Conservation (phyloP, 441 rosid species). For the Erodium moschatum region DNA sequence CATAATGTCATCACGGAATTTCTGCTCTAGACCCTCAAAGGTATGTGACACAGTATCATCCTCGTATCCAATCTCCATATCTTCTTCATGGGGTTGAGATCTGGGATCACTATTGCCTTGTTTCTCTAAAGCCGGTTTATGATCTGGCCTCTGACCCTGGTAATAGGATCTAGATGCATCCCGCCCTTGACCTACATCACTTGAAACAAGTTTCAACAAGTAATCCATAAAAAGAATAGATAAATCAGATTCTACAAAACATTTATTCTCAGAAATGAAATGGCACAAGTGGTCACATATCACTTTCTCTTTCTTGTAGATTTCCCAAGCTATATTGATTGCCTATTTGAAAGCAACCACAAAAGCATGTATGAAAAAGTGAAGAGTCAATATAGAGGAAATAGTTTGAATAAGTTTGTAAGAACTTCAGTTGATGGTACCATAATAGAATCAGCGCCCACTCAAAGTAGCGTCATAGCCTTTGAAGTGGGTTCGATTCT, state of each 20-base stretch:
- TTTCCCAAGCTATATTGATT: no score
- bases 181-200: constrained; percentile 55
- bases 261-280: not conserved
- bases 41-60: constrained; percentile 34
- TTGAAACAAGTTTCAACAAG: not conserved
- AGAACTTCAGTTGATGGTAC: no score
- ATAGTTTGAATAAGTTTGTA: no score
- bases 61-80: constrained; percentile 43
- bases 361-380: no score
- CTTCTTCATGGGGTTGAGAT: constrained; percentile 49
- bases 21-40: constrained; percentile 59
- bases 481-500: no score
- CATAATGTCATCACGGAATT: constrained; percentile 51
- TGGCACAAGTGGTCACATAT: not conserved
- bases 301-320: no score
- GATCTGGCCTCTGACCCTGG: constrained; percentile 49
- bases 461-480: no score
- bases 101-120: constrained; percentile 39
- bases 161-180: constrained; percentile 56
- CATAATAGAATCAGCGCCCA: no score
- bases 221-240: not conserved
- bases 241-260: not conserved
- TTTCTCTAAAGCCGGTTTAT: constrained; percentile 39
- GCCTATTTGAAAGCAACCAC: no score
- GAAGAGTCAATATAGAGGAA: no score